These are phyloP conservation scores for Penicillium janthinellum DNA, from an alignment of 2,329 filamentous ascomycete species.

Conservation along the genomic window DNA sequence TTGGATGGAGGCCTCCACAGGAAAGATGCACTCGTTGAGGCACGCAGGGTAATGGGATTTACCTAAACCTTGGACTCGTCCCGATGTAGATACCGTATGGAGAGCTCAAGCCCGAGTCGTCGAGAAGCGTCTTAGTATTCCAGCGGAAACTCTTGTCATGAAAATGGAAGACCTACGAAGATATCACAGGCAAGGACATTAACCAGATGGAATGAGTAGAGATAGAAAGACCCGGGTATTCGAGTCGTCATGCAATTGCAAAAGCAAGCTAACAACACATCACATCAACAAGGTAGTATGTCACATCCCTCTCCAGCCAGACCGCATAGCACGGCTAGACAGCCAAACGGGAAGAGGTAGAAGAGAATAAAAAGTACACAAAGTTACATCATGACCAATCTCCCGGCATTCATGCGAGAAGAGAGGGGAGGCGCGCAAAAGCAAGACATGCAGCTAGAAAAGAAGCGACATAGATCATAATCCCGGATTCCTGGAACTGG, in stretches of 20 bases:
- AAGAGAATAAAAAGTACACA: constrained; percentile 22
- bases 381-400: constrained; percentile 21
- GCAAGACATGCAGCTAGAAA: constrained; percentile 18
- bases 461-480: constrained; percentile 27
- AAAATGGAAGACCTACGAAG: neutral
- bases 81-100: neutral
- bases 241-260: constrained; percentile 22
- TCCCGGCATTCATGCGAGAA: constrained; percentile 19
- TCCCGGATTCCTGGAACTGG: constrained; percentile 54
- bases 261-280: constrained; percentile 22
- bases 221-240: neutral
- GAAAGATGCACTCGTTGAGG: constrained; percentile 62
- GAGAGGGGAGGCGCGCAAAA: constrained; percentile 8
- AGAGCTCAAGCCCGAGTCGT: neutral
- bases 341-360: constrained; percentile 18
- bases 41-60: neutral
- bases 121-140: no score
- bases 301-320: constrained; percentile 20
- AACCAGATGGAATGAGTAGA: neutral
- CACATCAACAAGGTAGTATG: constrained; percentile 21
- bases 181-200: neutral
- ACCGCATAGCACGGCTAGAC: constrained; percentile 18
- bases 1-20: constrained; percentile 66
- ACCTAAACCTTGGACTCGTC: neutral
- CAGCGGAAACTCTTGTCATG: no score